Conservation (phyloP, 805 yeast species). For the Ogataea pini region DNA sequence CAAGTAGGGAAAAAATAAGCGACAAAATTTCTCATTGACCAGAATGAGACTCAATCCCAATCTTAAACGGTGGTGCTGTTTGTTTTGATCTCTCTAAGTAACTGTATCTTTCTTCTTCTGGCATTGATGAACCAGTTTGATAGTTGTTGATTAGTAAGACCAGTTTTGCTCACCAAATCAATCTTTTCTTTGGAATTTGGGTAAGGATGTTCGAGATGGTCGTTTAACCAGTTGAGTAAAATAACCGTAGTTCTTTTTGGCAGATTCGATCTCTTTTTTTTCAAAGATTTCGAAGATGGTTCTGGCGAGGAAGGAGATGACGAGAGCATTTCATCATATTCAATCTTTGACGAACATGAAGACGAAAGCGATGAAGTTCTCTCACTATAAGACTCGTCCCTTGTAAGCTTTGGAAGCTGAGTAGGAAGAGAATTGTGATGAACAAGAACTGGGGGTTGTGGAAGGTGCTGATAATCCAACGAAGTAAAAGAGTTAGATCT, state of each 20-base stretch:
- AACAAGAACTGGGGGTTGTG: slow-evolving; percentile 4
- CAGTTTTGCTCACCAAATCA: slow-evolving; percentile 54
- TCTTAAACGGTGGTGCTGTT: slow-evolving; percentile 25
- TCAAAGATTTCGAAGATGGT: slow-evolving; percentile 13
- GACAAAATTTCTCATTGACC: slow-evolving; percentile 1
- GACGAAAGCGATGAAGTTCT: slow-evolving; percentile 4
- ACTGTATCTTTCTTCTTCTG: slow-evolving; percentile 56
- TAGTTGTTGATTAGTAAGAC: slow-evolving; percentile 58
- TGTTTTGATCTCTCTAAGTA: slow-evolving; percentile 41
- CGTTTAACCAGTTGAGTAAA: slow-evolving; percentile 54
- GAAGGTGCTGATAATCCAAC: slow-evolving; percentile 15
- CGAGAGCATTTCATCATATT: slow-evolving; percentile 13
- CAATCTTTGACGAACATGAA: slow-evolving; percentile 7
- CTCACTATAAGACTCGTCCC: slow-evolving; percentile 3
- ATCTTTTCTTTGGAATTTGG: slow-evolving; percentile 59
- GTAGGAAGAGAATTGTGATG: slow-evolving; percentile 4
- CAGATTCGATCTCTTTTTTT: slow-evolving; percentile 48
- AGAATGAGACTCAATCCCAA: slow-evolving; percentile 1
- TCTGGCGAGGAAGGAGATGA: slow-evolving; percentile 21
- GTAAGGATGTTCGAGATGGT: slow-evolving; percentile 59
- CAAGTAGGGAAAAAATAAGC: not conserved
- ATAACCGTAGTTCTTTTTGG: slow-evolving; percentile 62
- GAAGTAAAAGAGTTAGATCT: slow-evolving; percentile 25
- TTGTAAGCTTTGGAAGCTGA: slow-evolving; percentile 1
- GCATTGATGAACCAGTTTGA: slow-evolving; percentile 67